Conservation (phyloP, 306 rosid genomes). For the Malus domestica region ASM211411v1 NC_041798.1:24048501-24049000, state of each 20-base stretch:
- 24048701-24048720: constrained; percentile 94
- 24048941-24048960: neutral
- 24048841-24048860: neutral
- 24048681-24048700: constrained; percentile 80
- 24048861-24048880: neutral
- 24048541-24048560: no score
- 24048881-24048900: neutral
- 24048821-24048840: neutral
- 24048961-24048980: no score
- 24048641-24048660: constrained; percentile 84
- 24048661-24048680: constrained; percentile 93
- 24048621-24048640: constrained; percentile 69
- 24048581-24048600: neutral
- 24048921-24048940: constrained; percentile 15
- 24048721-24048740: constrained; percentile 76
- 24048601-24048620: constrained; percentile 34
- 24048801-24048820: neutral
- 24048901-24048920: constrained; percentile 9
- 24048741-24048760: constrained; percentile 61
- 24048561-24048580: neutral
- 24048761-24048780: constrained; percentile 54
- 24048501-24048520: constrained; percentile 63
- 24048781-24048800: constrained; percentile 58
- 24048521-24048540: constrained; percentile 24
- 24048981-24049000: neutral